phyloP scores from a whole-genome alignment of 441 rosid species.

The Geranium incanum region DNA sequence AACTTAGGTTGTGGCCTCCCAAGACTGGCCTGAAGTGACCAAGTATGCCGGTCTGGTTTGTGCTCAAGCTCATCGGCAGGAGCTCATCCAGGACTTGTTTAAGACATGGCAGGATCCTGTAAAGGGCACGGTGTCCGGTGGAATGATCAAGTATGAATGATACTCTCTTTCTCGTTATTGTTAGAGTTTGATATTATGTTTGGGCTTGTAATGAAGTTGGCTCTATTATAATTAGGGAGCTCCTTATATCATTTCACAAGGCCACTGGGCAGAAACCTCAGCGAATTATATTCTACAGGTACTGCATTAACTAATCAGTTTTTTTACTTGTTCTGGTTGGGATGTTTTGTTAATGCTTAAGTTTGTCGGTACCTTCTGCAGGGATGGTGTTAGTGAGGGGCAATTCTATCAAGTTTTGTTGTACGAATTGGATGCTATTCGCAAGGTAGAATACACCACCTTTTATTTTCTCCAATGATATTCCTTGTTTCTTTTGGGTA shows the following conservation, averaged over 20 bases:
- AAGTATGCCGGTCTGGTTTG: slow-evolving; percentile 93
- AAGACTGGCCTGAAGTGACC: slow-evolving; percentile 99
- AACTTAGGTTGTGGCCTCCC: slow-evolving; percentile 86
- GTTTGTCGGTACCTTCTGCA: slow-evolving; percentile 18
- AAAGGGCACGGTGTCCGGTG: slow-evolving; percentile 85
- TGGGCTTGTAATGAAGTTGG: not conserved
- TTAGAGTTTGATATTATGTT: not conserved
- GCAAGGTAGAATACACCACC: slow-evolving; percentile 44
- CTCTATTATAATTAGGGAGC: slow-evolving; percentile 54
- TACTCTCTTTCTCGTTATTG: not conserved
- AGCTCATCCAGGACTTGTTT: slow-evolving; percentile 88
- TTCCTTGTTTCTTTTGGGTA: not conserved
- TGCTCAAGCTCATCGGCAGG: slow-evolving; percentile 97
- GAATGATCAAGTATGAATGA: slow-evolving; percentile 72
- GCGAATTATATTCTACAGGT: slow-evolving; percentile 93
- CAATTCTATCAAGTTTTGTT: slow-evolving; percentile 93
- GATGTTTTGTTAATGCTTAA: not conserved
- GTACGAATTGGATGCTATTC: slow-evolving; percentile 85
- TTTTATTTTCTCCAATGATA: slow-evolving; percentile 44
- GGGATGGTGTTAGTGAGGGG: slow-evolving; percentile 98
- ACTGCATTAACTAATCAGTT: not conserved
- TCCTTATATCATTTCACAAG: slow-evolving; percentile 76
- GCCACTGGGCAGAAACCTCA: slow-evolving; percentile 95
- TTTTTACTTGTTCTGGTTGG: not conserved
- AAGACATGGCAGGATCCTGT: slow-evolving; percentile 98